These are phyloP conservation scores for Phytophthora melonis DNA, from an alignment of 352 stramenopile genomes.

Conservation along the genomic window DNA sequence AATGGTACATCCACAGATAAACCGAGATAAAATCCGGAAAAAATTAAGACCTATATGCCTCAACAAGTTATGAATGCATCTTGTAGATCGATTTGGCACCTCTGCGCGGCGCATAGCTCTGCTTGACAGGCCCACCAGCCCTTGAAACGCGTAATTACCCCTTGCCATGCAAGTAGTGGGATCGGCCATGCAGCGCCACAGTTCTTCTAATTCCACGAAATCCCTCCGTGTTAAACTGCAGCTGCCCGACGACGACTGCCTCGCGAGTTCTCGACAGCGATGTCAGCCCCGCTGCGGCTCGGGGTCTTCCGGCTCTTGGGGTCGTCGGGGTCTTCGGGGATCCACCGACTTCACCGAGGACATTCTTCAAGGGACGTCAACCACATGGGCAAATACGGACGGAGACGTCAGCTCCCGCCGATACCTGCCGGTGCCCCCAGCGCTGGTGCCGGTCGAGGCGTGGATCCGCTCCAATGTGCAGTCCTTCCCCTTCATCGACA, in stretches of 20 bases:
- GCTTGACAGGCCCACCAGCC: no score
- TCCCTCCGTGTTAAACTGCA: neutral
- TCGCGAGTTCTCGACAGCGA: neutral
- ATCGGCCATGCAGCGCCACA: no score
- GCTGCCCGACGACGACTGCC: no score
- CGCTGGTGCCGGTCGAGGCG: neutral
- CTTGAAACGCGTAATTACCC: no score
- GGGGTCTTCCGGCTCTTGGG: neutral
- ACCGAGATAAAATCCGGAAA: no score
- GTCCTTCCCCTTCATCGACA: neutral
- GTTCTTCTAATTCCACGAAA: neutral
- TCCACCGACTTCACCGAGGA: neutral
- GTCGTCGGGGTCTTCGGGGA: neutral
- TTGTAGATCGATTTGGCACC: no score
- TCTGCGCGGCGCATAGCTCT: no score
- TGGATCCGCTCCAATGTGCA: neutral
- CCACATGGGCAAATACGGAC: neutral
- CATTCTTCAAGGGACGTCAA: neutral
- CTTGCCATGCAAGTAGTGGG: no score
- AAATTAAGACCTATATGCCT: no score
- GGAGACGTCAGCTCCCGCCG: neutral
- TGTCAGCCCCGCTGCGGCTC: neutral
- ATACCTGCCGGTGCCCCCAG: neutral
- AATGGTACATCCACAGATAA: no score
- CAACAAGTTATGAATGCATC: no score